Evolutionary conservation across 192 early-diverging fungal species (phyloP).

Genomic region (Backusella circina): DNA sequence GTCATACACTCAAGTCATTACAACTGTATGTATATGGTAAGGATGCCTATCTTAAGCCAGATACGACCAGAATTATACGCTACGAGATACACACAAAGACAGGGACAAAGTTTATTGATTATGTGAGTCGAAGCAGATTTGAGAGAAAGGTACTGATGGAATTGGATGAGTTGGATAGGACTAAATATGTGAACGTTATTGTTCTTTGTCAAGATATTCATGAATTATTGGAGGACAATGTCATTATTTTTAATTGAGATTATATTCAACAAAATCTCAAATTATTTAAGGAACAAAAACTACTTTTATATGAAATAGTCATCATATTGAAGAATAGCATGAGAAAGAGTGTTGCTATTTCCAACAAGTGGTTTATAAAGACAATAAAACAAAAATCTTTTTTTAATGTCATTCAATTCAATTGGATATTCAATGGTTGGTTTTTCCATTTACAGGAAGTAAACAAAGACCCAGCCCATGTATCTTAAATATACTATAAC

Average conservation of each 20-base stretch:
- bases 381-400: no score
- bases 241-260: neutral
- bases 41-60: neutral
- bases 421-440: no score
- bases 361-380: no score
- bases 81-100: neutral
- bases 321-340: no score
- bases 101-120: neutral
- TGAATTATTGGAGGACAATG: neutral
- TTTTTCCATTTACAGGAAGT: no score
- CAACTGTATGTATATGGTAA: neutral
- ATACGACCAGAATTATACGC: neutral
- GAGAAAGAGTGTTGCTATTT: no score
- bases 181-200: neutral
- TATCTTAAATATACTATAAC: no score
- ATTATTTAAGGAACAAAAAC: slow-evolving; percentile 33
- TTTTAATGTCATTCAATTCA: no score
- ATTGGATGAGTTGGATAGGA: neutral
- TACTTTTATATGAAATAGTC: no score
- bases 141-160: neutral
- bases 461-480: no score
- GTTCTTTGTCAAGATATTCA: neutral
- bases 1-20: neutral
- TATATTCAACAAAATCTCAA: no score
- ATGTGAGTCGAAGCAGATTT: neutral